A percentile compares a stretch with the other conserved stretches of the same genome.
phyloP scores from a whole-genome alignment of 345 rosid species.

The Euphorbia pulcherrima region DNA sequence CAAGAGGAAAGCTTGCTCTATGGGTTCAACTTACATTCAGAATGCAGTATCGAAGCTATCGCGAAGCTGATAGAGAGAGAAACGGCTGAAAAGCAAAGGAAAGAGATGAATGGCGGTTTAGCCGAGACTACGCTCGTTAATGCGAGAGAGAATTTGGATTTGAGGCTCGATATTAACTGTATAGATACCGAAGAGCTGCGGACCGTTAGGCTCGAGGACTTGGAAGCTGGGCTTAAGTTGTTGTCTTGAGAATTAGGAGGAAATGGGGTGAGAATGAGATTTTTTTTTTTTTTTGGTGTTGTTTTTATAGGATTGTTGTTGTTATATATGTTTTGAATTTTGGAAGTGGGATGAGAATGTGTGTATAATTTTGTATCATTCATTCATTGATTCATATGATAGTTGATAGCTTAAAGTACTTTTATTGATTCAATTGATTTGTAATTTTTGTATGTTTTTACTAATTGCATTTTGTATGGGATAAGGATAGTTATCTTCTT shows the following conservation, averaged over 20 bases:
- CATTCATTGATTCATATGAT: neutral
- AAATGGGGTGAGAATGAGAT: neutral
- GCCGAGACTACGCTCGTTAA: constrained; percentile 75
- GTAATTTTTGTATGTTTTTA: neutral
- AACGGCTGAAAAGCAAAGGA: constrained; percentile 82
- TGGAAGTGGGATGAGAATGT: neutral
- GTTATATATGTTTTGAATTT: neutral
- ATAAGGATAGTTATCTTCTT: neutral
- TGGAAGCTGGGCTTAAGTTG: constrained; percentile 60
- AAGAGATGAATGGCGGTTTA: constrained; percentile 89
- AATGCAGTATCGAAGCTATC: constrained; percentile 63
- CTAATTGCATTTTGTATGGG: neutral
- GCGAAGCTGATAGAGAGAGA: constrained; percentile 56
- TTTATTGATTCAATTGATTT: constrained; percentile 8
- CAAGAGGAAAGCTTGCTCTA: constrained; percentile 52
- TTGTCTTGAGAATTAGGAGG: constrained; percentile 28
- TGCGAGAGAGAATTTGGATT: constrained; percentile 89
- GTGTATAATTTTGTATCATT: neutral
- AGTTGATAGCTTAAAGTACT: neutral
- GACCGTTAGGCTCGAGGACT: constrained; percentile 67
- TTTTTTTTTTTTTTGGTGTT: too few relatives aligned
- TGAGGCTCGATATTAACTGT: constrained; percentile 77
- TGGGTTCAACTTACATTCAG: constrained; percentile 64
- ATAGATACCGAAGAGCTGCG: constrained; percentile 61
- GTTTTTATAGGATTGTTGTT: neutral